Percentiles rank a stretch among this genome's conserved stretches.
Evolutionary conservation across 768 basidiomycete genomes (phyloP).

Genomic region (Suillus variegatus): DNA sequence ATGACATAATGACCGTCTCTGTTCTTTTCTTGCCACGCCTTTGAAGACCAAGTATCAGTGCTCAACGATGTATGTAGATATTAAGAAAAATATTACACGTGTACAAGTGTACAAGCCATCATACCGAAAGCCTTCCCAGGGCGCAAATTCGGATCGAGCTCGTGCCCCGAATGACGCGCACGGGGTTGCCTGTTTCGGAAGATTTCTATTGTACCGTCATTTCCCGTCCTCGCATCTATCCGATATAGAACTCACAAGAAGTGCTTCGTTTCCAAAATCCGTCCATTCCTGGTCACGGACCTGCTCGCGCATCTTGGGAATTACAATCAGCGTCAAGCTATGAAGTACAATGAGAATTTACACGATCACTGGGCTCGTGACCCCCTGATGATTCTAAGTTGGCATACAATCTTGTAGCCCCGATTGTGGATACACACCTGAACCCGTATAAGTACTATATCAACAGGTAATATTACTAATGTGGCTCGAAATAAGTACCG

Average conservation of each 20-base stretch:
- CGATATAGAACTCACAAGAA: conserved; percentile 17
- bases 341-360: conserved; percentile 3
- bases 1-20: conserved; percentile 13
- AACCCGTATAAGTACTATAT: conserved; percentile 28
- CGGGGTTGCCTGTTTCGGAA: conserved; percentile 15
- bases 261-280: conserved; percentile 10
- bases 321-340: background rate
- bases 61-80: background rate
- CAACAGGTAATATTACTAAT: conserved; percentile 3
- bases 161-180: conserved; percentile 29
- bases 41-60: background rate
- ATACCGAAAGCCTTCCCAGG: conserved; percentile 27
- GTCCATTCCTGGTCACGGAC: conserved; percentile 25
- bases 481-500: conserved; percentile 19
- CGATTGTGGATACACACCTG: conserved; percentile 7
- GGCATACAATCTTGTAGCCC: background rate
- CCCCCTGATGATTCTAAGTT: conserved; percentile 16
- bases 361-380: conserved; percentile 7
- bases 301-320: conserved; percentile 22
- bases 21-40: conserved; percentile 26
- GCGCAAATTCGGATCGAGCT: conserved; percentile 26
- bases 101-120: conserved; percentile 32
- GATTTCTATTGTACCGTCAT: conserved; percentile 21
- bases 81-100: conserved; percentile 14
- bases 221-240: background rate